These are phyloP conservation scores for Gryganskiella cystojenkinii DNA, from an alignment of 192 early-diverging fungal species.

Conservation along the genomic window DNA sequence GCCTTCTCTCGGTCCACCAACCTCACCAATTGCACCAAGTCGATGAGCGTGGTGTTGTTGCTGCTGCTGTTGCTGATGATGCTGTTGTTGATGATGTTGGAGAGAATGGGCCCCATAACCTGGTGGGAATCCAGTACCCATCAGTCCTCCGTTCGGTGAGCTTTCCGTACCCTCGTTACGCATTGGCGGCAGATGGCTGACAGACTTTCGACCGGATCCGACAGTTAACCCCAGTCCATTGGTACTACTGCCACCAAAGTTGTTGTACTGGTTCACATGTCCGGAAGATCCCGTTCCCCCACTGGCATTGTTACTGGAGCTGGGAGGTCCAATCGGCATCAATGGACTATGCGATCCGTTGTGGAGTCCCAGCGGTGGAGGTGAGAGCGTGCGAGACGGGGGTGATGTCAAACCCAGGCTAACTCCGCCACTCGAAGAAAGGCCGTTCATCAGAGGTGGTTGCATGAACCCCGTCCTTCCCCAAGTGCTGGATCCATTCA, in stretches of 20 bases:
- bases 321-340: conserved; percentile 10
- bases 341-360: conserved; percentile 20
- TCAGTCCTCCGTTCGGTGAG: too few relatives aligned
- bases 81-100: conserved; percentile 1
- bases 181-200: conserved; percentile 11
- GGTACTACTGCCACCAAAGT: not conserved
- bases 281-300: not conserved
- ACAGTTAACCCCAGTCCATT: conserved; percentile 5
- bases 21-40: not conserved
- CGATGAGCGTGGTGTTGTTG: not conserved
- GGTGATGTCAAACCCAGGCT: conserved; percentile 25
- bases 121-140: conserved; percentile 22
- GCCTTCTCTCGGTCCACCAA: not conserved
- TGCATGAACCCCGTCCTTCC: conserved; percentile 11
- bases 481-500: conserved; percentile 22
- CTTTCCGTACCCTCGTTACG: conserved; percentile 18
- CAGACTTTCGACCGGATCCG: too few relatives aligned
- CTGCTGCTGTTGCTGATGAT: not conserved
- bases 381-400: conserved; percentile 12
- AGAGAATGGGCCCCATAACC: conserved; percentile 22
- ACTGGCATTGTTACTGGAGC: not conserved
- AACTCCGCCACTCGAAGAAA: not conserved
- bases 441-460: conserved; percentile 6
- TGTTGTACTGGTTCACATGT: not conserved
- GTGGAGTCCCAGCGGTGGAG: conserved; percentile 13